phyloP scores from a whole-genome alignment of 768 basidiomycete species.

The Tylopilus sp. region DNA sequence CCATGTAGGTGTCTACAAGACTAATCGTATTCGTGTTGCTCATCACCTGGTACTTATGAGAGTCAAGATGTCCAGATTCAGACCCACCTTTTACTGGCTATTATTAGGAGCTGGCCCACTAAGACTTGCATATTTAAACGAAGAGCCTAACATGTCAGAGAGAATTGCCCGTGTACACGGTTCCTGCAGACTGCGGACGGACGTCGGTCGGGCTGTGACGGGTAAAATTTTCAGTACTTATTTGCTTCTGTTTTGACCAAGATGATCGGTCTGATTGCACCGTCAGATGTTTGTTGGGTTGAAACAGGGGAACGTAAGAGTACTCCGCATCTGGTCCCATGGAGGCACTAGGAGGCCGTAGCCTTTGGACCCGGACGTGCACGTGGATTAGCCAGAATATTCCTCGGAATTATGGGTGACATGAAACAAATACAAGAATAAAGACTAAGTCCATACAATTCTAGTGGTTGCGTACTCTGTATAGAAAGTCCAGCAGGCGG shows the following conservation, averaged over 20 bases:
- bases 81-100: conserved; percentile 8
- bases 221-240: neutral
- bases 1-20: conserved; percentile 84
- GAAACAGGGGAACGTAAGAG: neutral
- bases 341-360: neutral
- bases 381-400: neutral
- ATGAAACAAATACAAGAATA: conserved; percentile 22
- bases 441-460: conserved; percentile 8
- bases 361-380: neutral
- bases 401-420: conserved; percentile 9
- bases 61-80: neutral
- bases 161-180: neutral
- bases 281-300: neutral
- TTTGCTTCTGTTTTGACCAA: conserved; percentile 14
- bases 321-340: neutral
- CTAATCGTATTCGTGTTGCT: conserved; percentile 82
- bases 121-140: neutral
- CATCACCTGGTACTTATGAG: conserved; percentile 39
- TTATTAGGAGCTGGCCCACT: neutral
- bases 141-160: neutral
- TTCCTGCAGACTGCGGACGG: neutral
- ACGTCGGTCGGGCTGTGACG: too few species aligned
- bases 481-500: conserved; percentile 11
- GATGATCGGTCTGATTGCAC: too few species aligned
- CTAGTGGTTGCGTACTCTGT: conserved; percentile 11